Percentiles rank a stretch among this genome's conserved stretches.
phyloP scores from a whole-genome alignment of 257 asterid species.

The Verbascum thapsus region DNA sequence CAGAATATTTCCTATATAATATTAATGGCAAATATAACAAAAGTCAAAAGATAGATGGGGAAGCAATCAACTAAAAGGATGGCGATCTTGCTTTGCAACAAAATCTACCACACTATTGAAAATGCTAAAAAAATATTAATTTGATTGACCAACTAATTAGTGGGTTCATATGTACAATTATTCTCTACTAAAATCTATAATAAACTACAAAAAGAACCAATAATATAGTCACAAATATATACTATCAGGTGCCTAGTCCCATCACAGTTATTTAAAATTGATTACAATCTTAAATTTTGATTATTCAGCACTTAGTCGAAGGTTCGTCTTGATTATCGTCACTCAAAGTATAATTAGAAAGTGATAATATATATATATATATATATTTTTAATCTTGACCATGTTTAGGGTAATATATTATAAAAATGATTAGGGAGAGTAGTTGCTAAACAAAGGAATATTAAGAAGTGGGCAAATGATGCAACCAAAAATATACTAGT shows the following conservation, averaged over 20 bases:
- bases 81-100: constrained; percentile 66
- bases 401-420: constrained; percentile 36
- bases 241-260: constrained; percentile 58
- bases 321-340: constrained; percentile 55
- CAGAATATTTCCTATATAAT: too few relatives aligned
- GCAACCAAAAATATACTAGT: constrained; percentile 44
- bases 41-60: constrained; percentile 80
- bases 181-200: constrained; percentile 39
- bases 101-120: constrained; percentile 60
- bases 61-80: constrained; percentile 76
- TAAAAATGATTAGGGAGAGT: constrained; percentile 37
- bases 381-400: constrained; percentile 70
- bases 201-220: constrained; percentile 5
- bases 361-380: constrained; percentile 13
- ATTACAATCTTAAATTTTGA: constrained; percentile 30
- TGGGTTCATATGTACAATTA: constrained; percentile 61
- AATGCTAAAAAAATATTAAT: constrained; percentile 37
- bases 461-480: constrained; percentile 66
- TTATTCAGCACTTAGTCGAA: constrained; percentile 57
- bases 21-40: constrained; percentile 15
- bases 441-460: constrained; percentile 68
- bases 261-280: constrained; percentile 42
- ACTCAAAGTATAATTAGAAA: constrained; percentile 22
- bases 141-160: constrained; percentile 70
- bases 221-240: constrained; percentile 17